Evolutionary conservation across 768 basidiomycete species (phyloP), one percentile per base, ranked within the genome.

Genomic region (Solioccasus polychromus): DNA sequence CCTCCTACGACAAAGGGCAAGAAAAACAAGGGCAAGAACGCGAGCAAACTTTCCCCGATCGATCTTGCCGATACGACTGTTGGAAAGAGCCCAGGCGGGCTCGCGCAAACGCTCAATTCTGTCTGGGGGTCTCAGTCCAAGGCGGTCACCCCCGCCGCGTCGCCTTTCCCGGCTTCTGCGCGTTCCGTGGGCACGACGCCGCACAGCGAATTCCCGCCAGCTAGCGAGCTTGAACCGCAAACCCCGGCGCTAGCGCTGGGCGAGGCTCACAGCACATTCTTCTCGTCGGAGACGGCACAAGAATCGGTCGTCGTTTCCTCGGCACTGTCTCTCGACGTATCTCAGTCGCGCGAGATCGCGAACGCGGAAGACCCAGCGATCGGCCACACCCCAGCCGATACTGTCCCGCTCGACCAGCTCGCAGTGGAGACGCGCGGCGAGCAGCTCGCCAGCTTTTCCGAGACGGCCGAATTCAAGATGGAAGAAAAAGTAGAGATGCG

Each of bases 81-180:
- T 19, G 68, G 70, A 23, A 69, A 68, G 37, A 67, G 67, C 28
- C 59, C 70, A 11, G 63, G 65, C 10, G 67, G 62, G 42, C 68
- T 79, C 18, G 71, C 57, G 1, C 68, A 79, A 2, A 55, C 72
- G 5, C 70, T 79, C 35, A 70, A 58, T 18, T 69, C 77, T 0
- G 67, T 78, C 5, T 80, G 80, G 77, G 80, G 79, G 23, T 52
- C 66, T 4, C 57, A 61, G 35, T 58, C 57, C 50, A 60, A 58
- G 48, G 49, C 53, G 20, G 42, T 48, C 51, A 59, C 64, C 32
- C 58, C 67, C 40, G 42, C 62, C 52, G 48, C 58, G 24, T 59
- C 68, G n/a, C 54, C 67, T 20, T 49, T 48, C 40, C 57, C 60
- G 22, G 25, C 54, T 18, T 40, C 56, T 9, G 38, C 45, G 10